Base-by-base conservation (phyloP, 78 protist genomes). In the Dictyostelium brefeldianum region DNA sequence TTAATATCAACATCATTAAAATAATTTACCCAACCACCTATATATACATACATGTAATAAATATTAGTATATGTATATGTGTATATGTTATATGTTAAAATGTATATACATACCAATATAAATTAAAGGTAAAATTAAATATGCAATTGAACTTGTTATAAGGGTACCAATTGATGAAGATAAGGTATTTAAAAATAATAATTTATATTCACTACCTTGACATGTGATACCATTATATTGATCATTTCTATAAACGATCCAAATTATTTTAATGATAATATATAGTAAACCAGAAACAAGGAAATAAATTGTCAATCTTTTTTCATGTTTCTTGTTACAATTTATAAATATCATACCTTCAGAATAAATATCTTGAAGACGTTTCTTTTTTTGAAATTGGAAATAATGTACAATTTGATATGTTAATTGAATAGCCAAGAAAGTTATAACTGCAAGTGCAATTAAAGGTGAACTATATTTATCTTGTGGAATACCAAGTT, bases 331-430 rank as follows among this genome's bases (percentile, higher is more conserved):
- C n/a, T 43, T 31, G 15, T 71, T 71, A 14, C 79, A 51, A 43
- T 71, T 43, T 10, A 71, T n/a, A 43, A 71, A 71, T 0, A 71
- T 20, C 43, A 15, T 20, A 46, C 25, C 25, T 4, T 71, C 79
- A 41, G 79, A 31, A 6, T 41, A 6, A n/a, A 71, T 71, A 17
- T 71, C 53, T 71, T 71, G 79, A 46, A 71, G 41, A 41, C 79
- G 41, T 6, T 46, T 46, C 15, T 29, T 31, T 17, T 71, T 71
- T 4, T n/a, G 6, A 46, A 31, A 67, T 27, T 12, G 15, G 6
- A 67, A 67, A 67, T 67, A 67, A 31, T 67, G 46, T 22, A 11
- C 9, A 5, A 3, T n/a, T 67, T 67, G 75, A 17, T 15, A 67
- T 29, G 29, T 15, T 31, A 31, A 0, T 31, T 31, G 43, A 31